Conservation (phyloP, 1,139 yeast species). For the Scheffersomyces parashehatae region DNA sequence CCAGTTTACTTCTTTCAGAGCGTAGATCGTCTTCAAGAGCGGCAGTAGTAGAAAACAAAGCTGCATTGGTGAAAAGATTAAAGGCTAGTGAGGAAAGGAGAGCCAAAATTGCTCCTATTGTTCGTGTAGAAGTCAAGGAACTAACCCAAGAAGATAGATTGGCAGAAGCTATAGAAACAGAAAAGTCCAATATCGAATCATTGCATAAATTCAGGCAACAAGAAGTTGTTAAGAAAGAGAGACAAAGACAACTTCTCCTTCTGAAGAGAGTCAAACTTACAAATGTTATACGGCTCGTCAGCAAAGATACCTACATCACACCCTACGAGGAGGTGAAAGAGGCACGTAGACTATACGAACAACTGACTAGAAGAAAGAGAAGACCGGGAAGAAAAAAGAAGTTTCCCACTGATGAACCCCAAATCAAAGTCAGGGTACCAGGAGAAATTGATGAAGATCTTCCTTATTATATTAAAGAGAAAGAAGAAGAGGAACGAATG, state of each 20-base stretch:
- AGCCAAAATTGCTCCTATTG: slow-evolving; percentile 47
- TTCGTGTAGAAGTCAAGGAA: slow-evolving; percentile 45
- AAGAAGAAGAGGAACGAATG: slow-evolving; percentile 3
- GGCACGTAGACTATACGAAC: slow-evolving; percentile 30
- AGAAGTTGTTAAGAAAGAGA: slow-evolving; percentile 77
- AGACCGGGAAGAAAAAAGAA: slow-evolving; percentile 39
- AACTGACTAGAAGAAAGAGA: slow-evolving; percentile 38
- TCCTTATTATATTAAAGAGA: slow-evolving; percentile 20
- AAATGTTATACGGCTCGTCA: slow-evolving; percentile 54
- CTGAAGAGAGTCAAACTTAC: slow-evolving; percentile 61
- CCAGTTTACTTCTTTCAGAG: slow-evolving; percentile 45
- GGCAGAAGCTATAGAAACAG: slow-evolving; percentile 85
- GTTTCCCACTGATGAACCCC: slow-evolving; percentile 12
- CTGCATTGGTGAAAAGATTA: slow-evolving; percentile 73
- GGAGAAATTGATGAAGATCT: slow-evolving; percentile 40
- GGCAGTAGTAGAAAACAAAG: slow-evolving; percentile 76
- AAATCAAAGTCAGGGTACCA: slow-evolving; percentile 22
- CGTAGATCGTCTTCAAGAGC: slow-evolving; percentile 79
- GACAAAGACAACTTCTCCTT: slow-evolving; percentile 69
- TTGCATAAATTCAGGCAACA: slow-evolving; percentile 78
- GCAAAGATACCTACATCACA: slow-evolving; percentile 38
- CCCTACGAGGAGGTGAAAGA: slow-evolving; percentile 61
- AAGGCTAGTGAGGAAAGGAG: slow-evolving; percentile 70
- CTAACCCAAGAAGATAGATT: slow-evolving; percentile 86
- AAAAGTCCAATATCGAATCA: slow-evolving; percentile 69